Percentiles rank a stretch among this genome's conserved stretches.
These are phyloP conservation scores for Phaffomyces antillensis DNA, from an alignment of 805 yeast species.

Conservation along the genomic window DNA sequence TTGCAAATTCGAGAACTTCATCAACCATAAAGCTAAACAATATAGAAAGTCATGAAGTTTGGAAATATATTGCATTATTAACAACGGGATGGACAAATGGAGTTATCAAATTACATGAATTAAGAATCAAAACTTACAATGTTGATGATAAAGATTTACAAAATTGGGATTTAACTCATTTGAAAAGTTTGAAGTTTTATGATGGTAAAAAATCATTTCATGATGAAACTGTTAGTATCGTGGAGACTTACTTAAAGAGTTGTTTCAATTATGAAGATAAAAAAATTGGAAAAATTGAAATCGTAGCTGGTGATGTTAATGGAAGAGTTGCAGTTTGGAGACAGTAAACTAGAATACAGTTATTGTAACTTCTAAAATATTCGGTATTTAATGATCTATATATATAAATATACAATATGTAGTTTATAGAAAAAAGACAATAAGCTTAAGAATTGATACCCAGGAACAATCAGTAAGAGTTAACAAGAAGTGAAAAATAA, in stretches of 20 bases:
- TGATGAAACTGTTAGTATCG: conserved; percentile 22
- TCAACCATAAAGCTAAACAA: conserved; percentile 20
- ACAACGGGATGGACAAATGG: conserved; percentile 31
- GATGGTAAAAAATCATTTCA: conserved; percentile 11
- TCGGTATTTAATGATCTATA: not conserved
- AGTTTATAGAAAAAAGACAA: not conserved
- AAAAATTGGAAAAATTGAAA: conserved; percentile 31
- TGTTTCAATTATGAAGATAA: conserved; percentile 29
- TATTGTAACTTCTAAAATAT: no score
- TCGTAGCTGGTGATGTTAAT: conserved; percentile 46
- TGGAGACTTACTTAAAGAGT: conserved; percentile 28
- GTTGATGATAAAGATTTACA: not conserved
- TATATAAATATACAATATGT: not conserved
- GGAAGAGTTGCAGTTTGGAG: conserved; percentile 49
- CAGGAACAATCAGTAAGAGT: no score
- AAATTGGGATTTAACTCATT: conserved; percentile 20
- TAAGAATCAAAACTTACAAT: conserved; percentile 15
- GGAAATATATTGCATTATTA: conserved; percentile 31
- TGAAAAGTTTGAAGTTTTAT: conserved; percentile 21
- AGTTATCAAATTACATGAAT: conserved; percentile 24
- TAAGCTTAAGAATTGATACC: not conserved
- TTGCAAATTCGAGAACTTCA: conserved; percentile 23
- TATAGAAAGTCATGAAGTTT: conserved; percentile 29
- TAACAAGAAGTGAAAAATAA: not conserved
- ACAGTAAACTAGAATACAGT: conserved; percentile 7